phyloP scores from a whole-genome alignment of 1,139 yeast genomes.

The Geotrichum aggregatum region DNA sequence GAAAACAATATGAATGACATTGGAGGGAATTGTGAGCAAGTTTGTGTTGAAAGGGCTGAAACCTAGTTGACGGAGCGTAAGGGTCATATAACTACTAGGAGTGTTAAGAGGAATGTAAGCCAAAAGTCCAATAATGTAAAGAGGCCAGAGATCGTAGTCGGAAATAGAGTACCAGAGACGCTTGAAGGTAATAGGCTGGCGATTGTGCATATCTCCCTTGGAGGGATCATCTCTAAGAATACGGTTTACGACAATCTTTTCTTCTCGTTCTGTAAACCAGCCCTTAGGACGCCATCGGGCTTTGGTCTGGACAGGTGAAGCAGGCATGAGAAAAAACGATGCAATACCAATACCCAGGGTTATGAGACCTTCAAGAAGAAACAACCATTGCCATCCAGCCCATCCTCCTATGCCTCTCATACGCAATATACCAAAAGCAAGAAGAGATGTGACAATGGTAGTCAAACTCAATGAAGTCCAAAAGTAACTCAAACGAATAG shows the following conservation, averaged over 20 bases:
- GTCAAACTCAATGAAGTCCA: conserved; percentile 33
- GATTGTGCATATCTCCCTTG: conserved; percentile 63
- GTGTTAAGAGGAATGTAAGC: conserved; percentile 45
- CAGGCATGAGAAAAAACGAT: conserved; percentile 51
- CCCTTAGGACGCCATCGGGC: conserved; percentile 51
- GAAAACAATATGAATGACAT: conserved; percentile 41
- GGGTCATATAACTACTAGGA: conserved; percentile 47
- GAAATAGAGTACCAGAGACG: conserved; percentile 43
- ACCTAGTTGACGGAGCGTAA: conserved; percentile 51
- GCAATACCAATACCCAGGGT: conserved; percentile 50
- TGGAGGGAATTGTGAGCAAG: conserved; percentile 51
- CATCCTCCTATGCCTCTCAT: conserved; percentile 47
- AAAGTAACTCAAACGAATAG: conserved; percentile 48
- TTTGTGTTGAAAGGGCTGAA: conserved; percentile 55
- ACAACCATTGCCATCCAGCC: conserved; percentile 58
- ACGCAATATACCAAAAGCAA: conserved; percentile 41
- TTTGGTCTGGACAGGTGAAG: conserved; percentile 54
- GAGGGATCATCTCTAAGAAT: conserved; percentile 61
- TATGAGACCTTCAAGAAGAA: conserved; percentile 52
- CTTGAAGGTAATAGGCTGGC: conserved; percentile 48
- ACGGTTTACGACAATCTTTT: conserved; percentile 56
- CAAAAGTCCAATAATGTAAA: conserved; percentile 49
- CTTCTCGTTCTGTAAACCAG: conserved; percentile 58
- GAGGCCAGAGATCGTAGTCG: conserved; percentile 57
- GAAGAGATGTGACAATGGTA: conserved; percentile 31